Percentiles rank a stretch among this genome's conserved stretches.
Conservation (phyloP, 495 filamentous ascomycete species). For the Hypoxylon fuscum region DNA sequence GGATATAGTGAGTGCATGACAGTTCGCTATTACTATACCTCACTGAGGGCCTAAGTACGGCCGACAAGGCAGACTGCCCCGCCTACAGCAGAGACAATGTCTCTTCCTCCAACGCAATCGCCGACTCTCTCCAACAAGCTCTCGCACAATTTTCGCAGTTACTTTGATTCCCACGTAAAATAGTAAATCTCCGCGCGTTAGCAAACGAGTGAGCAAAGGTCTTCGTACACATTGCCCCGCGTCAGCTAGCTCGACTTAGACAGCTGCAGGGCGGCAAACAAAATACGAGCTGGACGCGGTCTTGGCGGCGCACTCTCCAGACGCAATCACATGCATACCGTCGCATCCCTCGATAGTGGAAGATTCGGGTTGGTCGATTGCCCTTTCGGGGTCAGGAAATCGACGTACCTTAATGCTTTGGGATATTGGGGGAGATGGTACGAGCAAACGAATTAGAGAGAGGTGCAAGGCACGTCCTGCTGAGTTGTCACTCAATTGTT, state of each 20-base stretch:
- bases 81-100: slow-evolving; percentile 30
- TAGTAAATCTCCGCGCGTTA: no score
- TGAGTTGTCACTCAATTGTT: neutral
- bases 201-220: neutral
- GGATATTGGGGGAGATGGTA: no score
- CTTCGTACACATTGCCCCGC: neutral
- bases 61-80: slow-evolving; percentile 6
- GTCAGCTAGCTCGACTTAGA: slow-evolving; percentile 1
- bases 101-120: slow-evolving; percentile 2
- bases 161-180: no score
- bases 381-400: neutral
- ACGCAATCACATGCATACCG: slow-evolving; percentile 4
- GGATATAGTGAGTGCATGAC: neutral
- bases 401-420: no score
- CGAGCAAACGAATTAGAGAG: no score
- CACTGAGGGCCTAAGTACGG: no score
- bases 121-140: neutral
- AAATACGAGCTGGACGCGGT: slow-evolving; percentile 36
- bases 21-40: neutral
- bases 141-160: no score
- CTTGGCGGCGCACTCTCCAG: slow-evolving; percentile 23
- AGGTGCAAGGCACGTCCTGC: neutral
- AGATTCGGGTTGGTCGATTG: neutral
- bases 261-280: slow-evolving; percentile 31
- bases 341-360: neutral